A percentile compares a stretch with the other conserved stretches of the same genome.
phyloP scores from a whole-genome alignment of 148 eudicot genomes.

The Chenopodium formosanum region DNA sequence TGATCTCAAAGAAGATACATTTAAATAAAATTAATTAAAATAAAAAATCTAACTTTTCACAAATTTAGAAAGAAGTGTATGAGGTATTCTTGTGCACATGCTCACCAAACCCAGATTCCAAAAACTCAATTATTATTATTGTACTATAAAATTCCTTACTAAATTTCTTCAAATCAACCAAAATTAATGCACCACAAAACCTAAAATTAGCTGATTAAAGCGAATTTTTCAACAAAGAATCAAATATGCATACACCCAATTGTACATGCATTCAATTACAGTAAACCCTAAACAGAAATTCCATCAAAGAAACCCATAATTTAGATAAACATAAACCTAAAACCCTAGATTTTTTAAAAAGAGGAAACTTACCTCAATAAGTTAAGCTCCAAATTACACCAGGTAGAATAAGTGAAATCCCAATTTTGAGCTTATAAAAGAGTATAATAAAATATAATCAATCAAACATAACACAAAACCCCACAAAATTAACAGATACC shows the following conservation, averaged over 20 bases:
- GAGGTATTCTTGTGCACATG: constrained; percentile 11
- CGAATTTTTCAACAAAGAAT: neutral
- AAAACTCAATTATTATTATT: constrained; percentile 25
- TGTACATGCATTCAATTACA: neutral
- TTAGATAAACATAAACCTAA: neutral
- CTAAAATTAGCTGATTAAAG: neutral
- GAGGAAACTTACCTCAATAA: constrained; percentile 24
- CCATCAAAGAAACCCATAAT: neutral
- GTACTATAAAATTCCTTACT: neutral
- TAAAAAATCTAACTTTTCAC: neutral
- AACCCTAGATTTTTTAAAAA: neutral
- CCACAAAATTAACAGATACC: constrained; percentile 17
- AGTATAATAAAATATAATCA: neutral
- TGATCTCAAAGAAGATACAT: neutral
- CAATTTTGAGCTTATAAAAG: neutral
- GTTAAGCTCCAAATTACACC: constrained; percentile 19
- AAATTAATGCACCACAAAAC: neutral
- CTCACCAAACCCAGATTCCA: constrained; percentile 25
- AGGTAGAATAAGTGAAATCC: constrained; percentile 4
- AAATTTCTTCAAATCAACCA: constrained; percentile 14
- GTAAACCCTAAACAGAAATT: constrained; percentile 17
- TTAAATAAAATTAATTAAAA: neutral
- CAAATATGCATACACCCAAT: neutral
- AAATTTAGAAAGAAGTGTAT: constrained; percentile 9
- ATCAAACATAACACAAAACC: constrained; percentile 2